Evolutionary conservation across 345 rosid species (phyloP), one percentile per base, ranked within the genome.

Genomic region (Dimocarpus longan): DNA sequence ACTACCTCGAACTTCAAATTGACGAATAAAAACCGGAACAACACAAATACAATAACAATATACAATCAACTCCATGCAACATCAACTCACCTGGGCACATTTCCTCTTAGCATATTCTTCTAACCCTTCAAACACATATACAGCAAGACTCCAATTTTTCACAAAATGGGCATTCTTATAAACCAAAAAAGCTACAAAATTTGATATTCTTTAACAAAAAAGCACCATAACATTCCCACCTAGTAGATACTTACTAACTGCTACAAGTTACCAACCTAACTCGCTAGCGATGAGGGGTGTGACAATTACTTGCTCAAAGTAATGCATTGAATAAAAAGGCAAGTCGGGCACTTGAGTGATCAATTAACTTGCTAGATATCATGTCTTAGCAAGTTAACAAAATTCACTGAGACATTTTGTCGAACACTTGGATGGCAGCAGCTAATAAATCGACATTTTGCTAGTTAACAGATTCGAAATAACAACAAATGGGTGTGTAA

Each of bases 391-490:
- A 4, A 1, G 48, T 37, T 54, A 5, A 28, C 59, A 21, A 50
- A 10, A 59, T 59, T 70, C 71, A 52, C 0, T 70, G 78, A 48
- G 74, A 32, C 78, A 79, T 86, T 83, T 81, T 82, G 24, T 81
- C 86, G 76, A 83, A 62, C 88, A 74, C 1, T 28, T 46, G 60
- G 52, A 26, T 26, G 68, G 5, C 71, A 32, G 5, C 5, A n/a
- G 18, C 11, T 5, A 73, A 13, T 26, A 12, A 19, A 18, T n/a
- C 7, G 8, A 1, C 24, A 42, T 2, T 2, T 16, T 52, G 9
- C 0, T 1, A 28, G 56, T 46, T 16, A 2, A 59, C 5, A 60
- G 65, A 10, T 39, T 57, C 6, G 6, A 40, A 40, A 21, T 26
- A 13, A 59, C 18, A 10, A 18, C 21, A 73, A 60, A 43, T 22